Conservation (phyloP, 2,329 filamentous ascomycete genomes). For the Colletotrichum sp. region DNA sequence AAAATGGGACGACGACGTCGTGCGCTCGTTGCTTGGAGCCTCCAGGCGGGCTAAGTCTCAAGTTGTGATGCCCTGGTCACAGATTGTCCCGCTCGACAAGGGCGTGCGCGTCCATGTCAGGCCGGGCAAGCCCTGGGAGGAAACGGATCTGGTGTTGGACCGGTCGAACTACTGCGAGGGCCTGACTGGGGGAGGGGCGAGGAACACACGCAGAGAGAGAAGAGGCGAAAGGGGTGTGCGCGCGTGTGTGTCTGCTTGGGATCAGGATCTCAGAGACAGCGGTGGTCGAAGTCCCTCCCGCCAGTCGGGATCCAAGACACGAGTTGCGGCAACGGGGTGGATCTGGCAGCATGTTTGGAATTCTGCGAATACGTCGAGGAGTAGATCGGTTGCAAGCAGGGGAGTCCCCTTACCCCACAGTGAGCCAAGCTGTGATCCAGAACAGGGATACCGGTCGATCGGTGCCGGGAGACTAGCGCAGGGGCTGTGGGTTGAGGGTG, state of each 20-base stretch:
- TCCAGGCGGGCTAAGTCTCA: slow-evolving; percentile 18
- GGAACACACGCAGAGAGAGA: neutral
- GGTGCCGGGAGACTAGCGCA: slow-evolving; percentile 12
- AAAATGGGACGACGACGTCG: slow-evolving; percentile 20
- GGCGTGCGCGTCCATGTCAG: slow-evolving; percentile 18
- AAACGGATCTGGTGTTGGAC: neutral
- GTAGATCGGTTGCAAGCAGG: slow-evolving; percentile 11
- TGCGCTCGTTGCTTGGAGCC: slow-evolving; percentile 17
- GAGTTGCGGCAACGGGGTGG: slow-evolving; percentile 17
- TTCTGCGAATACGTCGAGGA: slow-evolving; percentile 5
- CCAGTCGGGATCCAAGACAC: slow-evolving; percentile 13
- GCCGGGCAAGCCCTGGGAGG: neutral
- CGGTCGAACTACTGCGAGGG: slow-evolving; percentile 7
- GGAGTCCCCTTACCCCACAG: slow-evolving; percentile 15
- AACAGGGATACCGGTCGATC: slow-evolving; percentile 14
- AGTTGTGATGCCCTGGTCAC: slow-evolving; percentile 20
- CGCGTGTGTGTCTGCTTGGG: neutral
- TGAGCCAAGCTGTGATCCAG: slow-evolving; percentile 7
- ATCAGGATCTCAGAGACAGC: neutral
- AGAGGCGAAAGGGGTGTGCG: neutral
- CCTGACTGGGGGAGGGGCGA: neutral
- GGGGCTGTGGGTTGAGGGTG: neutral
- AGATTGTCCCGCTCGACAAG: slow-evolving; percentile 13
- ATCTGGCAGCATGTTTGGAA: slow-evolving; percentile 17
- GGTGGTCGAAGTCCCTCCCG: neutral